These are phyloP conservation scores for Acacia acuminata DNA, from an alignment of 306 rosid species.

Conservation along the genomic window DNA sequence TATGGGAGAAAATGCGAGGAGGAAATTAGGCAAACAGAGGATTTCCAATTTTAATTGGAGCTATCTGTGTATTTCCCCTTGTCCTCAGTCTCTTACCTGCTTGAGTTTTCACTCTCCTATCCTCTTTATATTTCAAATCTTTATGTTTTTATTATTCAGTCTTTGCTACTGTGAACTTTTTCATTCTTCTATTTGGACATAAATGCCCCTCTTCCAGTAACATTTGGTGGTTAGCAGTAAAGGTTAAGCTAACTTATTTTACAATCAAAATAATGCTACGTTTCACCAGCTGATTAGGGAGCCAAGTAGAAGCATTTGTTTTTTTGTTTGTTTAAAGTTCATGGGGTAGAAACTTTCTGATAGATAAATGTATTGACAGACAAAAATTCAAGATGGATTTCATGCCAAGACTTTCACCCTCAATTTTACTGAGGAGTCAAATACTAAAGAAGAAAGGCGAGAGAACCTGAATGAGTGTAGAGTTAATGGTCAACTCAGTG, in stretches of 20 bases:
- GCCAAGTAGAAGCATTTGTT: neutral
- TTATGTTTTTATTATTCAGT: neutral
- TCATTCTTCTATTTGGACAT: neutral
- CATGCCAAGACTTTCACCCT: slow-evolving; percentile 28
- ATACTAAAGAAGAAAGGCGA: too few relatives aligned
- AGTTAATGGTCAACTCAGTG: too few relatives aligned
- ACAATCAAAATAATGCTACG: neutral
- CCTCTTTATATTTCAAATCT: neutral
- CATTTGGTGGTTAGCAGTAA: neutral
- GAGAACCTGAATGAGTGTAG: too few relatives aligned
- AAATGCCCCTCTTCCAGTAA: neutral
- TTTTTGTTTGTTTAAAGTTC: neutral
- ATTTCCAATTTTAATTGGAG: too few relatives aligned
- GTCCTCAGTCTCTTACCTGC: neutral
- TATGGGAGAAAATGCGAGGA: neutral
- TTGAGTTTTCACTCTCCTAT: neutral
- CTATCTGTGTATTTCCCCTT: neutral
- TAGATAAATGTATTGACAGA: slow-evolving; percentile 50
- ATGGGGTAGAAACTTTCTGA: slow-evolving; percentile 12
- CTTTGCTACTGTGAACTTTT: neutral
- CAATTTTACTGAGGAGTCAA: too few relatives aligned
- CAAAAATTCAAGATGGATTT: slow-evolving; percentile 32
- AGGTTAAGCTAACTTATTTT: neutral
- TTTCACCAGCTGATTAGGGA: neutral
- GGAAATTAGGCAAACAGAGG: neutral